Percentiles rank a stretch among this genome's conserved stretches.
Evolutionary conservation across 176 grass and related monocot genomes (phyloP).

Genomic region (Poa annua): DNA sequence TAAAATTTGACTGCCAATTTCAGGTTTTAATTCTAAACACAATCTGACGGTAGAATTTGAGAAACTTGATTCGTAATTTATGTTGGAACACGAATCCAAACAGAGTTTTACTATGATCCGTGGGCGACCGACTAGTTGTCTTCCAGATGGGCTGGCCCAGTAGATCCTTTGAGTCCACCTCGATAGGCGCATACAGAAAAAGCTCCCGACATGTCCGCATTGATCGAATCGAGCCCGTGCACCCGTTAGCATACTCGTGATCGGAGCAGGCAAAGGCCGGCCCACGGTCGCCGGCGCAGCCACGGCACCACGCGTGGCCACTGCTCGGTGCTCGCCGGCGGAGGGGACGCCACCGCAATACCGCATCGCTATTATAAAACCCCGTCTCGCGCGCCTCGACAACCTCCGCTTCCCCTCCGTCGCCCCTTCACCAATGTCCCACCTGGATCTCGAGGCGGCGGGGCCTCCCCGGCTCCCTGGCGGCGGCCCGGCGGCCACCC

Average conservation of each 20-base stretch:
- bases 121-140: too few relatives aligned
- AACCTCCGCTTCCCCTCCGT: neutral
- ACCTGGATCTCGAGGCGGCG: constrained; percentile 30
- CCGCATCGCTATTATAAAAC: neutral
- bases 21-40: too few relatives aligned
- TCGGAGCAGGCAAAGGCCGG: neutral
- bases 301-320: neutral
- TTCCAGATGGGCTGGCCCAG: too few relatives aligned
- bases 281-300: neutral
- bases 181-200: too few relatives aligned
- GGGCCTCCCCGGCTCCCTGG: neutral
- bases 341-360: neutral
- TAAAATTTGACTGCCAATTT: too few relatives aligned
- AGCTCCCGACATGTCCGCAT: neutral
- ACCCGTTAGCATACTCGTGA: neutral
- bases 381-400: neutral
- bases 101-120: too few relatives aligned
- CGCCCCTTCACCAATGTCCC: neutral
- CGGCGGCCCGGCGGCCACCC: neutral
- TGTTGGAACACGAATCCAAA: too few relatives aligned
- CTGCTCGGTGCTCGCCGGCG: neutral
- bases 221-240: neutral
- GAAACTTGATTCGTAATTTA: too few relatives aligned
- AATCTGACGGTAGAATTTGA: too few relatives aligned
- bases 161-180: too few relatives aligned